These are phyloP conservation scores for Brassica napus DNA, from an alignment of 345 rosid species.

Conservation along the genomic window Da-Ae NC_063452.1:18326501-18327000, in stretches of 20 bases:
- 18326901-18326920: conserved; percentile 81
- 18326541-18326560: conserved; percentile 2
- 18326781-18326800: conserved; percentile 42
- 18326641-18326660: conserved; percentile 14
- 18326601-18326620: neutral
- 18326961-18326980: conserved; percentile 81
- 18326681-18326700: neutral
- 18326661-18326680: conserved; percentile 18
- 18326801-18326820: conserved; percentile 86
- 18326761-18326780: conserved; percentile 22
- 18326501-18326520: conserved; percentile 30
- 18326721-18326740: conserved; percentile 19
- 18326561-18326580: conserved; percentile 1
- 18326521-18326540: conserved; percentile 21
- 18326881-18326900: conserved; percentile 75
- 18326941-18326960: conserved; percentile 98
- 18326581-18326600: conserved; percentile 12
- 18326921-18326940: conserved; percentile 95
- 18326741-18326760: neutral
- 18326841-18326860: conserved; percentile 85
- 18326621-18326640: conserved; percentile 4
- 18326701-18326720: conserved; percentile 28
- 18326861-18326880: conserved; percentile 95
- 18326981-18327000: conserved; percentile 70
- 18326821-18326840: conserved; percentile 84